These are phyloP conservation scores for Senna tora DNA, from an alignment of 306 rosid genomes.

Conservation along the genomic window DNA sequence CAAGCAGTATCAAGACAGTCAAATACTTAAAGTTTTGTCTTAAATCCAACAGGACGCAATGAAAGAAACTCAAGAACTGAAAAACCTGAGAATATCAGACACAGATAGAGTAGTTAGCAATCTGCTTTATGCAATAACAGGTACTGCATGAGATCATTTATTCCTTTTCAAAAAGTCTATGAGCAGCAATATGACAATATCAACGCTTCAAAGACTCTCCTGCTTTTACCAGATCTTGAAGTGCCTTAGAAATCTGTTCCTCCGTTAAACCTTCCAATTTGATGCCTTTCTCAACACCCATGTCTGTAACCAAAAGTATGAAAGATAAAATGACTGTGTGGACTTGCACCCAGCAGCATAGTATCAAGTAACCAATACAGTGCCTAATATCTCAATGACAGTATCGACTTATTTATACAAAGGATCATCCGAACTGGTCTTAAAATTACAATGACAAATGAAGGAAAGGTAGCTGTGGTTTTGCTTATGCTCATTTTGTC, in stretches of 20 bases:
- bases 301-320: slow-evolving; percentile 50
- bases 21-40: slow-evolving; percentile 1
- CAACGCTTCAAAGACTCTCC: slow-evolving; percentile 66
- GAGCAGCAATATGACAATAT: slow-evolving; percentile 42
- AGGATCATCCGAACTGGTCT: not conserved
- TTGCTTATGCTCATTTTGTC: not conserved
- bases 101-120: not conserved
- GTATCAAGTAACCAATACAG: not conserved
- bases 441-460: not conserved
- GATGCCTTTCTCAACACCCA: slow-evolving; percentile 86
- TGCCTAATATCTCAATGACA: not conserved
- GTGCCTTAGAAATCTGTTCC: slow-evolving; percentile 79
- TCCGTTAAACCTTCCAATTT: slow-evolving; percentile 84
- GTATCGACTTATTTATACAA: not conserved
- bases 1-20: slow-evolving; percentile 11
- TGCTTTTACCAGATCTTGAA: slow-evolving; percentile 74
- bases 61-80: slow-evolving; percentile 3
- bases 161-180: slow-evolving; percentile 41
- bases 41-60: not conserved
- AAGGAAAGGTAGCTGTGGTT: not conserved
- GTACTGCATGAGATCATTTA: slow-evolving; percentile 44
- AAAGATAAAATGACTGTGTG: slow-evolving; percentile 19
- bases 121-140: slow-evolving; percentile 17
- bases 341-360: slow-evolving; percentile 8
- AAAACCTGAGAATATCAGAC: slow-evolving; percentile 15